Base-by-base conservation (phyloP, 2,329 filamentous ascomycete genomes). In the Fusarium newnesense region DNA sequence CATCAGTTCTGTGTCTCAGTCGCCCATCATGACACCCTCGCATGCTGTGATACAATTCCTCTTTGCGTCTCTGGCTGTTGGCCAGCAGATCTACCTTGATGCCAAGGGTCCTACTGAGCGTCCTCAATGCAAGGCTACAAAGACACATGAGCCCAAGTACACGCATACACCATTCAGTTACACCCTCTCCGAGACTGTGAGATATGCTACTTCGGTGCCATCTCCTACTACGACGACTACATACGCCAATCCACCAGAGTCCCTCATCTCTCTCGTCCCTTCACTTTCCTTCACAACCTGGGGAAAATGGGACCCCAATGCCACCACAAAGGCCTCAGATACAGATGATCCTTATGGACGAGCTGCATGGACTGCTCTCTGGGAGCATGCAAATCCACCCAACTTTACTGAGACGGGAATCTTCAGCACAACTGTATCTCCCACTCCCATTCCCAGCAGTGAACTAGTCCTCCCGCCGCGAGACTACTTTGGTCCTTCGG, bases 381-480 rank as follows among this genome's bases (percentile, higher is more conserved):
- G 80, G 81, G 74, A 80, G 15, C 64, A 76, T 43, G 80, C 78
- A 15, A 79, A 80, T 39, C 80, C 79, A 15, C 78, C 79, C 43
- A 81, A 81, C 52, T 82, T 81, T 54, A 82, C 80, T 7, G 76
- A 79, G 37, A 78, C 66, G 28, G 75, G 64, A 19, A 36, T 80
- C 16, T 80, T 74, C 34, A 81, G 78, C 58, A 88, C 88, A 0
- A 90, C 88, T 0, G 87, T 88, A 4, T 83, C 81, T 8, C 87
- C 89, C 0, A 91, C 88, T 0, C 83, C 88, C 0, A 79, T 91
- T 3, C 86, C 88, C 0, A 87, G 82, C 2, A 85, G 80, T 60
- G 87, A 90, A 64, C 82, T 91, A 3, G 80, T 90, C 10, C 81
- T 89, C 1, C 89, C 89, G 0, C 88, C 89, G 0, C 77, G 81